Percentiles rank a stretch among this genome's conserved stretches.
These are phyloP conservation scores for Vaccinium macrocarpon DNA, from an alignment of 148 eudicot species.

Conservation along the genomic window DNA sequence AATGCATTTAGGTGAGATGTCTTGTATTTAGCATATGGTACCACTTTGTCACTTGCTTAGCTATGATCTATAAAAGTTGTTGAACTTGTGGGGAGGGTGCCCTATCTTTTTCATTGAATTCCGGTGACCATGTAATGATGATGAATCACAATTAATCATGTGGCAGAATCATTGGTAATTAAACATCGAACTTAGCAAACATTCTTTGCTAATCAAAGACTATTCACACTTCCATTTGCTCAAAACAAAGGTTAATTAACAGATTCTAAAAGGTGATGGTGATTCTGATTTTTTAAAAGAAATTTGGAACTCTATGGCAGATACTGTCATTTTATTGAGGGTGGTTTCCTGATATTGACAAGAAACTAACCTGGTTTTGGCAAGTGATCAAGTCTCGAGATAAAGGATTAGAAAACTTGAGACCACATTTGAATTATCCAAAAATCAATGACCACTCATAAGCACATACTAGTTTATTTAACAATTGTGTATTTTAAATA, in stretches of 20 bases:
- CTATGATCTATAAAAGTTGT: neutral
- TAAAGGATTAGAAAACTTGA: neutral
- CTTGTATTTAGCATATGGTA: neutral
- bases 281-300: neutral
- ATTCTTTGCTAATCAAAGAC: neutral
- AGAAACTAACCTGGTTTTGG: slow-evolving; percentile 11
- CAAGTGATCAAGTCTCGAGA: neutral
- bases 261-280: neutral
- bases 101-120: neutral
- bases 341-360: slow-evolving; percentile 20
- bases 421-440: too few relatives aligned
- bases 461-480: too few relatives aligned
- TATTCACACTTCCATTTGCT: neutral
- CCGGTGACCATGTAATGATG: neutral
- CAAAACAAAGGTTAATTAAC: neutral
- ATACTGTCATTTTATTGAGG: neutral
- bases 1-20: neutral
- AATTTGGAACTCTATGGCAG: neutral
- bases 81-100: slow-evolving; percentile 3
- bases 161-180: neutral
- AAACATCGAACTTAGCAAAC: too few relatives aligned
- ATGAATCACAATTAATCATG: neutral
- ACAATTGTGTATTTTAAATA: too few relatives aligned
- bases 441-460: too few relatives aligned
- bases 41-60: slow-evolving; percentile 1